These are phyloP conservation scores for Populus davidiana DNA, from an alignment of 345 rosid genomes.

Conservation along the genomic window DNA sequence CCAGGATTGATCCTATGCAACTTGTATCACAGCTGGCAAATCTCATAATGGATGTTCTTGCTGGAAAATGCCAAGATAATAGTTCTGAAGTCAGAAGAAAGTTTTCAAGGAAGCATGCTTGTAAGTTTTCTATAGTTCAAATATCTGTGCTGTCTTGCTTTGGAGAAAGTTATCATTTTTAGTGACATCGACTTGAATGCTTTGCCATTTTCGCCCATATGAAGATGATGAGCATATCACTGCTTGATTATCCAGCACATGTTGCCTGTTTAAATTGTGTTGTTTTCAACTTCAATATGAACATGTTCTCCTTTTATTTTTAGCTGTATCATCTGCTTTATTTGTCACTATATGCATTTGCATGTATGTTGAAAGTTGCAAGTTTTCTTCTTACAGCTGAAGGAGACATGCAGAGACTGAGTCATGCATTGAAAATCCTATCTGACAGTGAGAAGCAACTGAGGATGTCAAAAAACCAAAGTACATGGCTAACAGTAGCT, in stretches of 20 bases:
- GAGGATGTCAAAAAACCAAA: conserved; percentile 83
- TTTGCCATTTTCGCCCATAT: neutral
- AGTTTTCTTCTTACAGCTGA: conserved; percentile 52
- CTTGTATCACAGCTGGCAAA: conserved; percentile 87
- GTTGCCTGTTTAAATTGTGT: neutral
- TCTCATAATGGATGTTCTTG: conserved; percentile 87
- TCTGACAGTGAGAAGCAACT: conserved; percentile 92
- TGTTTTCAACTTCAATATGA: conserved; percentile 1
- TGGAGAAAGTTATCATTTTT: neutral
- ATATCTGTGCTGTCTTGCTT: neutral
- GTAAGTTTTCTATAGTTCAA: conserved; percentile 38
- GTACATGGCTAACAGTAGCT: conserved; percentile 96
- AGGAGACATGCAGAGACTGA: conserved; percentile 64
- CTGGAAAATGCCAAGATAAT: conserved; percentile 59
- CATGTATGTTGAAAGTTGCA: neutral
- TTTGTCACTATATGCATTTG: neutral
- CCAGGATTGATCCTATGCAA: conserved; percentile 93
- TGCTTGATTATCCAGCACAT: neutral
- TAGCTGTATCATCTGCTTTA: neutral
- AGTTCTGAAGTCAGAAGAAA: conserved; percentile 55
- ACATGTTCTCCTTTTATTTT: neutral
- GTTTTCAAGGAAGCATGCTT: conserved; percentile 54
- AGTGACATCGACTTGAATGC: neutral
- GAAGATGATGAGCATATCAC: neutral
- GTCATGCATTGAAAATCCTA: conserved; percentile 76